Base-by-base conservation (phyloP, 805 yeast genomes). In the Candida dajiaensis region DNA sequence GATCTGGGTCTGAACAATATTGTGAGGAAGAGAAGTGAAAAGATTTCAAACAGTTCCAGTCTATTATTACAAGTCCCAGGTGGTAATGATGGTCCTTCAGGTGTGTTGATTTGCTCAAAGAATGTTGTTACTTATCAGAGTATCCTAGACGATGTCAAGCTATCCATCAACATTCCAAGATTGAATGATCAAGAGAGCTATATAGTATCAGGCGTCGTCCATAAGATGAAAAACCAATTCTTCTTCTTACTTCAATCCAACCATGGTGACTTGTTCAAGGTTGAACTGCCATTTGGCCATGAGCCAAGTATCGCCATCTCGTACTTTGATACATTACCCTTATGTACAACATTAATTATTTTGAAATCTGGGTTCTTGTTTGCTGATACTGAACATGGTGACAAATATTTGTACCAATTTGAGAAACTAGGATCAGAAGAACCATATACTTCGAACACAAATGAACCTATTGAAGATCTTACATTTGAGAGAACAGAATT, bases 1-100 rank as follows among this genome's bases (percentile, higher is more conserved):
- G 97, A 94, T 62, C 73, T 87, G 37, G 97, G 97, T 1, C 68
- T 92, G 41, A 90, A 90, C 58, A 85, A 84, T 59, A 76, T 90
- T 2, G 71, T 85, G 1, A 76, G 74, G 47, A 72, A 72, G 52
- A 72, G 65, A 65, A 59, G 74, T n/a, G 73, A 63, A 38, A 59
- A 50, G 8, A 63, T 79, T 2, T 58, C 65, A 1, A 53, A 52
- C 21, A 48, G 72, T 1, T 68, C 90, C 1, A 77, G 72, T 50
- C 68, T 75, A 45, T 49, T 90, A 7, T 50, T 88, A n/a, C 69
- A 83, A 0, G 69, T 89, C 15, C 96, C 97, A 0, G 86, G 83
- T 3, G 83, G 79, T 8, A 65, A 69, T n/a, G 82, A 81, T 44
- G 88, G 86, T 1, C 83, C 84, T 0, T 75, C 83, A 1, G 95